Evolutionary conservation across 176 grass and related monocot genomes (phyloP).

Genomic region (Puya raimondii): DNA sequence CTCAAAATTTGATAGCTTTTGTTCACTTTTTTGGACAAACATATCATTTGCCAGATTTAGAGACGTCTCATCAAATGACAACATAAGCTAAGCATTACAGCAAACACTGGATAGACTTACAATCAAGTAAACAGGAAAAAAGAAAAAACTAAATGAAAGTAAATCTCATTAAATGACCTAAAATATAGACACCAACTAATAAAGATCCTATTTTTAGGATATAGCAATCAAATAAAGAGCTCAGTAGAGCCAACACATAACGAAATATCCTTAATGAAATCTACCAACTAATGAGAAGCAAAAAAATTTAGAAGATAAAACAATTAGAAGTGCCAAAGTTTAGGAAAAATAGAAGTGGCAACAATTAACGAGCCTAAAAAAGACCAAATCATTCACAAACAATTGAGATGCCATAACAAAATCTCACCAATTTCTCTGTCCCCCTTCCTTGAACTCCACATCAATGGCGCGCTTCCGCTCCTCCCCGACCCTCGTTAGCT

Average conservation of each 20-base stretch:
- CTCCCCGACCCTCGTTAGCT: slow-evolving; percentile 74
- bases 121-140: neutral
- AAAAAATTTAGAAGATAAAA: neutral
- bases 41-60: neutral
- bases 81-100: neutral
- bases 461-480: slow-evolving; percentile 73
- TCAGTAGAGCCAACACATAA: too few relatives aligned
- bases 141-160: neutral
- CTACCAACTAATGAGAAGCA: neutral
- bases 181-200: too few relatives aligned
- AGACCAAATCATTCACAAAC: neutral
- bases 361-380: neutral
- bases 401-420: neutral
- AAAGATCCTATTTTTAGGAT: too few relatives aligned
- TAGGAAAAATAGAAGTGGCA: neutral
- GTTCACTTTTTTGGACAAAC: neutral
- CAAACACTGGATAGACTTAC: neutral
- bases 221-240: too few relatives aligned
- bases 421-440: slow-evolving; percentile 71
- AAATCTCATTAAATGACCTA: neutral
- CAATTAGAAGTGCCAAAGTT: neutral
- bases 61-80: neutral
- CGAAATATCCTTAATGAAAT: too few relatives aligned
- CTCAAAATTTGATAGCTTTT: neutral
- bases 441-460: slow-evolving; percentile 78